These are phyloP conservation scores for Trichoderma asperellum DNA, from an alignment of 2,329 filamentous ascomycete genomes.

Conservation along the genomic window DNA sequence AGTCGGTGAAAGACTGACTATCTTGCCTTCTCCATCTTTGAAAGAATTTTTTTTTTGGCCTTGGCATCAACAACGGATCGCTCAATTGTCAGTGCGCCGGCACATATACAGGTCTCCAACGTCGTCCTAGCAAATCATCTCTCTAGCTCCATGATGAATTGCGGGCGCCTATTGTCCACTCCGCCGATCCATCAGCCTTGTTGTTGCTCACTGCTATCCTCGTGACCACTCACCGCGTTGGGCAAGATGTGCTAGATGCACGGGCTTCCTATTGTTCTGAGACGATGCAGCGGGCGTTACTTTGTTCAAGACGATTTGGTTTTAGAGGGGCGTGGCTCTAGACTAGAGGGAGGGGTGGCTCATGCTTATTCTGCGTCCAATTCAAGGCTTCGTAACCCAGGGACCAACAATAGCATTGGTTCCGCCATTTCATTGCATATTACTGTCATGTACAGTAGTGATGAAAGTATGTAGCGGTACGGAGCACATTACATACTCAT, in stretches of 20 bases:
- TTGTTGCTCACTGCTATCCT: not conserved
- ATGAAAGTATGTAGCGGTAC: not conserved
- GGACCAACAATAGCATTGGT: not conserved
- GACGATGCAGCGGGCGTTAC: not conserved
- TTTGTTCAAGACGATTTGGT: not conserved
- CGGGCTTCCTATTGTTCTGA: slow-evolving; percentile 23
- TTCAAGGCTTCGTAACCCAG: not conserved
- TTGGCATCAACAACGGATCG: not conserved
- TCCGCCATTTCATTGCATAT: not conserved
- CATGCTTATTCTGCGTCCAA: not conserved
- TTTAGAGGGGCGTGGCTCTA: not conserved
- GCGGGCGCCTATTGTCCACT: slow-evolving; percentile 11
- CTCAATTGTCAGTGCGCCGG: not conserved
- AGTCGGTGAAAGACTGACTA: not conserved
- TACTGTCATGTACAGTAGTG: not conserved
- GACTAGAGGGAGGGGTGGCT: not conserved
- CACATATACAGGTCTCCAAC: not conserved
- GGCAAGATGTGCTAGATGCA: slow-evolving; percentile 13
- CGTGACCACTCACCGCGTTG: slow-evolving; percentile 23
- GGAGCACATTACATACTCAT: not conserved
- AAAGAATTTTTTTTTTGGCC: not conserved
- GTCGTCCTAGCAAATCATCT: not conserved
- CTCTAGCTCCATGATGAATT: not conserved
- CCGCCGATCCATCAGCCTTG: slow-evolving; percentile 19
- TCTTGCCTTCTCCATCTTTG: not conserved